A percentile compares a stretch with the other conserved stretches of the same genome.
phyloP scores from a whole-genome alignment of 805 yeast species.

The Sugiyamaella americana region DNA sequence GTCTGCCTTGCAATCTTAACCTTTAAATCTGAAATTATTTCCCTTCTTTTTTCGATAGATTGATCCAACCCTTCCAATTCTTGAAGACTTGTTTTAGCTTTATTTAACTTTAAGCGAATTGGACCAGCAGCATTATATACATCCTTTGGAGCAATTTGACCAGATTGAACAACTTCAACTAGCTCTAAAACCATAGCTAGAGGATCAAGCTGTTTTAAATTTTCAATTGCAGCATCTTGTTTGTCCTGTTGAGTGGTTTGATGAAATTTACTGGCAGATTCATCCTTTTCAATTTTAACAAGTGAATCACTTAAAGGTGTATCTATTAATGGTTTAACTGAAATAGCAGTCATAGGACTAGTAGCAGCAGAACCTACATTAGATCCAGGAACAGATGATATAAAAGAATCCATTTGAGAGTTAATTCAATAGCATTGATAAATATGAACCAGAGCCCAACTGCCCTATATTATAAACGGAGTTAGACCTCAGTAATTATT shows the following conservation, averaged over 20 bases:
- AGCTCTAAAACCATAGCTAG: constrained; percentile 25
- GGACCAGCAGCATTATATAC: constrained; percentile 28
- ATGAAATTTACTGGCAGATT: neutral
- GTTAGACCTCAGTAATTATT: no score
- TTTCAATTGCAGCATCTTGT: constrained; percentile 12
- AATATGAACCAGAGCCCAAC: no score
- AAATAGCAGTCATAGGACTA: no score
- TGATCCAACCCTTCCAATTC: constrained; percentile 22
- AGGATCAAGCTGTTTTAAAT: constrained; percentile 23
- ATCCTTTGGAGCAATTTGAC: constrained; percentile 24
- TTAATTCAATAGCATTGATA: no score
- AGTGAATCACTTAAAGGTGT: neutral
- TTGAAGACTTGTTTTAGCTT: constrained; percentile 19
- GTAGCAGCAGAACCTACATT: no score
- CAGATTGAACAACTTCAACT: constrained; percentile 19
- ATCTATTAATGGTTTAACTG: no score
- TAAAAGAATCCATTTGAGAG: no score
- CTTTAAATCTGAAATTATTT: constrained; percentile 28
- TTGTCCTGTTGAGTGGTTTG: neutral
- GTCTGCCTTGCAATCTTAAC: constrained; percentile 24
- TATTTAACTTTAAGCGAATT: constrained; percentile 22
- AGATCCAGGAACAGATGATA: no score
- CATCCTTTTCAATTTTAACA: neutral
- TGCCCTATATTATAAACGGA: no score
- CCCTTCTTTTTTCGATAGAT: constrained; percentile 22